Percentiles rank a stretch among this genome's conserved stretches.
Evolutionary conservation across 2,329 filamentous ascomycete species (phyloP).

Genomic region (Colletotrichum sp.): DNA sequence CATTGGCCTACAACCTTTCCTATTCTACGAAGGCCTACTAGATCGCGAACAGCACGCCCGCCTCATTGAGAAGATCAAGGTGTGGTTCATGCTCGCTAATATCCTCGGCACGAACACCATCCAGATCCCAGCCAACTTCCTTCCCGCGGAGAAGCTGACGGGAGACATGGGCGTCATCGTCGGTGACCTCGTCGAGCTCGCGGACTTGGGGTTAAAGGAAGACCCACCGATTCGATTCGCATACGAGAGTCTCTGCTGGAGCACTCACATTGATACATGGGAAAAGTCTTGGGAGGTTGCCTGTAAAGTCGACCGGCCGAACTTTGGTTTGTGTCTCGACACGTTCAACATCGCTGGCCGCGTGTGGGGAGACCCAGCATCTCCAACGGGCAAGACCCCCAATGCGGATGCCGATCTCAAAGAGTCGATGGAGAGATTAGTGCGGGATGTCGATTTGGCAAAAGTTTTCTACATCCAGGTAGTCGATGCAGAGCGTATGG

Average conservation of each 20-base stretch:
- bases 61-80: slow-evolving; percentile 65
- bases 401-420: slow-evolving; percentile 60
- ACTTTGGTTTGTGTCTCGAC: slow-evolving; percentile 81
- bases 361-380: slow-evolving; percentile 72
- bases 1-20: slow-evolving; percentile 77
- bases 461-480: slow-evolving; percentile 81
- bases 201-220: slow-evolving; percentile 67
- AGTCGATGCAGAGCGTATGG: slow-evolving; percentile 72
- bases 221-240: slow-evolving; percentile 67
- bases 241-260: slow-evolving; percentile 77
- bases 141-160: slow-evolving; percentile 50
- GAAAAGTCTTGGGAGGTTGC: slow-evolving; percentile 74
- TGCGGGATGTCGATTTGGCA: slow-evolving; percentile 57
- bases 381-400: slow-evolving; percentile 51
- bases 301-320: slow-evolving; percentile 64
- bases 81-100: slow-evolving; percentile 72
- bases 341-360: slow-evolving; percentile 78
- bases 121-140: slow-evolving; percentile 74
- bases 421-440: slow-evolving; percentile 58
- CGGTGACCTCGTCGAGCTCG: slow-evolving; percentile 65
- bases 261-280: slow-evolving; percentile 74
- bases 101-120: slow-evolving; percentile 73
- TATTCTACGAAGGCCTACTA: slow-evolving; percentile 76
- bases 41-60: slow-evolving; percentile 62
- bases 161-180: slow-evolving; percentile 60